Evolutionary conservation across 257 asterid genomes (phyloP), one percentile per base, ranked within the genome.

Genomic region (Primulina tabacum): DNA sequence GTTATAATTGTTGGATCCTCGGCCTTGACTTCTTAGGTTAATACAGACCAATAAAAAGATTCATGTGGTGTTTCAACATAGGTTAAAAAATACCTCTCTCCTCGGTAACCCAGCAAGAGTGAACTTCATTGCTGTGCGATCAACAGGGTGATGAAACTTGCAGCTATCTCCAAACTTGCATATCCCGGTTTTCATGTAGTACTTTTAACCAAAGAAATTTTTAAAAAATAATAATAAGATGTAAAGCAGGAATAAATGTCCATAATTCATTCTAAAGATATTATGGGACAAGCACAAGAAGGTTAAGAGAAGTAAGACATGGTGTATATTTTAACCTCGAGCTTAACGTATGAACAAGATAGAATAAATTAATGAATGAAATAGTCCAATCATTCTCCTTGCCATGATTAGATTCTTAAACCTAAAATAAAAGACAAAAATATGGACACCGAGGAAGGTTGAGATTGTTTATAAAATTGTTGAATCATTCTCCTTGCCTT

Each of bases 31-130:
- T 11, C 30, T 2, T 47, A 43, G 30, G 6, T 28, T 5, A 18
- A 34, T 56, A 63, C 35, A 64, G 12, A 50, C 20, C 50, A 70
- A 62, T 4, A 58, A 34, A 57, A 34, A 29, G 34, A 6, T 28
- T 32, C 52, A 32, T 17, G 69, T 61, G 8, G 65, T 43, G 67
- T 74, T 53, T 8, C 33, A 50, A 20, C 47, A 60, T 53, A 79
- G 71, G n/a, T 58, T 65, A 73, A 33, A 37, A 24, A 16, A 4
- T 87, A 92, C 98, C 98, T 92, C 97, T 82, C 98, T 87, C 80
- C 97, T 87, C 37, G 98, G 98, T 73, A 92, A 81, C 78, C 97
- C 98, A 9, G 98, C 96, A 76, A 86, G 97, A 68, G 89, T 86
- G 68, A 90, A 90, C 81, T 83, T 90, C 81, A 90, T 89, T 52